Percentiles rank a stretch among this genome's conserved stretches.
Evolutionary conservation across 257 asterid species (phyloP).

Genomic region (Solanum ossicruentum): DNA sequence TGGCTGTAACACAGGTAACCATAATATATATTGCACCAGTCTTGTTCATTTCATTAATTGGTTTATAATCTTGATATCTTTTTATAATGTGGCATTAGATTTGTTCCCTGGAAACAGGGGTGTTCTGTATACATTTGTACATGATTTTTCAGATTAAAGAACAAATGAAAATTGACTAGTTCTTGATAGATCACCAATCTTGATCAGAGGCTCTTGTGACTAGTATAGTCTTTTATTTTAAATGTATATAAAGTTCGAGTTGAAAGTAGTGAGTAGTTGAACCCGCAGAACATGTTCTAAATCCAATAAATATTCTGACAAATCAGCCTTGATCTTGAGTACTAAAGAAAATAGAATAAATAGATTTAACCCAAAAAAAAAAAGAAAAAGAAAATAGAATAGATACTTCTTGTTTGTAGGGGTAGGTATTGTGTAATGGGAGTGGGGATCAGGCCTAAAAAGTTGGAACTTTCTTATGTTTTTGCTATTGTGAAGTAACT

Average conservation of each 20-base stretch:
- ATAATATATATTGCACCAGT: neutral
- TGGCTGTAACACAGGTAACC: neutral
- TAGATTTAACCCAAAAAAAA: too few relatives aligned
- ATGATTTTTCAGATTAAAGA: neutral
- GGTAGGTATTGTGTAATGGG: neutral
- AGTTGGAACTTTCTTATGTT: neutral
- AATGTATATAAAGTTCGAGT: neutral
- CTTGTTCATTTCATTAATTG: neutral
- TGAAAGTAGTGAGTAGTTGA: neutral
- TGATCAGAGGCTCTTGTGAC: neutral
- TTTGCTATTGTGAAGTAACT: neutral
- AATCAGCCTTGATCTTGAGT: neutral
- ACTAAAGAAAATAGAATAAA: neutral
- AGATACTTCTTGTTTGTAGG: neutral
- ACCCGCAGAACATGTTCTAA: neutral
- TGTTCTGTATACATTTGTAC: neutral
- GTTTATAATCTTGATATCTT: too few relatives aligned
- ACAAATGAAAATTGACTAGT: neutral
- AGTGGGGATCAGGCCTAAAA: neutral
- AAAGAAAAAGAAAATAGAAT: neutral
- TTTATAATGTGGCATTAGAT: neutral
- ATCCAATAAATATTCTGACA: neutral
- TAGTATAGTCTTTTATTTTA: neutral
- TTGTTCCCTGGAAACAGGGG: neutral
- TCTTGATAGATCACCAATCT: neutral